Conservation (phyloP, 176 grass and related monocot species). For the Hordeum marinum region DNA sequence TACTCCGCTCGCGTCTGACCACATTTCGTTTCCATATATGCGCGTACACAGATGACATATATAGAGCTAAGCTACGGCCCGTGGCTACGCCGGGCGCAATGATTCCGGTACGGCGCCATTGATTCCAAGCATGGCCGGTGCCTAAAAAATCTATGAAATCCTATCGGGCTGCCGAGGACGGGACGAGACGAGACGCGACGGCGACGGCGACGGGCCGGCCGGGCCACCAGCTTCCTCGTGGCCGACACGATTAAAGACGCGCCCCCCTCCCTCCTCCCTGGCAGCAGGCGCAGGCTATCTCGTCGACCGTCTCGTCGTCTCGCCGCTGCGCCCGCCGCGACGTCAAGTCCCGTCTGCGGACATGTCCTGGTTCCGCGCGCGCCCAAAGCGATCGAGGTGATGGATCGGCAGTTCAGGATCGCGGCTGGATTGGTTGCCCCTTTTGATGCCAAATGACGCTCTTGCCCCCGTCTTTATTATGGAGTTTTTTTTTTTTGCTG, state of each 20-base stretch:
- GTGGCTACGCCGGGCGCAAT: neutral
- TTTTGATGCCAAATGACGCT: neutral
- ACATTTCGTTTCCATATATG: neutral
- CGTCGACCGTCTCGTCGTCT: neutral
- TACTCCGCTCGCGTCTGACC: neutral
- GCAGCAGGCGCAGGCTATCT: neutral
- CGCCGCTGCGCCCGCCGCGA: neutral
- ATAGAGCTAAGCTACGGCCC: neutral
- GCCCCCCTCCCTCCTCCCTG: neutral
- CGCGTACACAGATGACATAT: neutral
- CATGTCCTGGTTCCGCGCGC: neutral
- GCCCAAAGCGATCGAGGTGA: neutral
- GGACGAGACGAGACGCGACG: neutral
- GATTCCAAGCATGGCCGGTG: neutral
- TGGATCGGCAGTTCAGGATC: neutral
- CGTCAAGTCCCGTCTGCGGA: slow-evolving; percentile 42
- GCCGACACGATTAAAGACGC: slow-evolving; percentile 38
- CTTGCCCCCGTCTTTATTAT: neutral
- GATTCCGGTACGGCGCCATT: neutral
- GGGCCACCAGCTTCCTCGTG: slow-evolving; percentile 41
- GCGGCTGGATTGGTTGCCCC: neutral
- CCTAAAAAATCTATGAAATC: neutral
- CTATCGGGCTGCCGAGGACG: neutral
- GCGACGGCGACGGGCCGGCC: neutral
- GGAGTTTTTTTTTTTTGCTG: no score